A percentile compares a stretch with the other conserved stretches of the same genome.
Conservation (phyloP, 1,139 yeast genomes). For the Lodderomyces pseudojiufengensis region DNA sequence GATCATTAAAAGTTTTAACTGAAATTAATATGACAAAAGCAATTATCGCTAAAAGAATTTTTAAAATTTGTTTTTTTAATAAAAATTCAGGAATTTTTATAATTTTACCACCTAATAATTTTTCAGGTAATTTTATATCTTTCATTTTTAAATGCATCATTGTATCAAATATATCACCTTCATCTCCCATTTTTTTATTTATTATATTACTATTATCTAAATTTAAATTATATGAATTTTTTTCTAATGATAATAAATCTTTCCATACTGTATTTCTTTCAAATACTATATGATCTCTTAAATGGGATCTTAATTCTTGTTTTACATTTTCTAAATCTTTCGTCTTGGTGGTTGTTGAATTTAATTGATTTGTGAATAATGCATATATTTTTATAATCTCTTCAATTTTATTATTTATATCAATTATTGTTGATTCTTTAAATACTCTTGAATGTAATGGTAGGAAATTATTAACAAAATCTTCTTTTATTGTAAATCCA, state of each 20-base stretch:
- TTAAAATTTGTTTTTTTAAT: constrained; percentile 37
- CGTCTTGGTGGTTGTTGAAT: constrained; percentile 21
- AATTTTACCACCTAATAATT: constrained; percentile 17
- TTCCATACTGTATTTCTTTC: constrained; percentile 97
- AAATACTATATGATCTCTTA: constrained; percentile 93
- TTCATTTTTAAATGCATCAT: constrained; percentile 25
- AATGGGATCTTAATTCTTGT: constrained; percentile 66
- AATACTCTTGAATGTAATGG: constrained; percentile 46
- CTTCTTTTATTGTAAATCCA: constrained; percentile 53
- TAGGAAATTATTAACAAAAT: constrained; percentile 46
- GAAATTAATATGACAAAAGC: constrained; percentile 48
- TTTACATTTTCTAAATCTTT: constrained; percentile 50
- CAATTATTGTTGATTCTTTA: constrained; percentile 35
- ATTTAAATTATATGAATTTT: constrained; percentile 42
- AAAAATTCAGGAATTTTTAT: constrained; percentile 27
- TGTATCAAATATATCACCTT: constrained; percentile 18
- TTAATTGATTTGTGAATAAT: constrained; percentile 33
- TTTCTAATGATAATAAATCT: constrained; percentile 85
- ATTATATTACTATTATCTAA: constrained; percentile 26
- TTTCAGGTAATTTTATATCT: constrained; percentile 19
- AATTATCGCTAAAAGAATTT: constrained; percentile 40
- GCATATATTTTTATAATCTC: constrained; percentile 50
- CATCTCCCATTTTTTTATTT: constrained; percentile 33
- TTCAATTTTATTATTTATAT: constrained; percentile 44
- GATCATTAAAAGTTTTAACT: constrained; percentile 60